These are phyloP conservation scores for Mortierella sp. DNA, from an alignment of 371 early-diverging fungal species.

Conservation along the genomic window DNA sequence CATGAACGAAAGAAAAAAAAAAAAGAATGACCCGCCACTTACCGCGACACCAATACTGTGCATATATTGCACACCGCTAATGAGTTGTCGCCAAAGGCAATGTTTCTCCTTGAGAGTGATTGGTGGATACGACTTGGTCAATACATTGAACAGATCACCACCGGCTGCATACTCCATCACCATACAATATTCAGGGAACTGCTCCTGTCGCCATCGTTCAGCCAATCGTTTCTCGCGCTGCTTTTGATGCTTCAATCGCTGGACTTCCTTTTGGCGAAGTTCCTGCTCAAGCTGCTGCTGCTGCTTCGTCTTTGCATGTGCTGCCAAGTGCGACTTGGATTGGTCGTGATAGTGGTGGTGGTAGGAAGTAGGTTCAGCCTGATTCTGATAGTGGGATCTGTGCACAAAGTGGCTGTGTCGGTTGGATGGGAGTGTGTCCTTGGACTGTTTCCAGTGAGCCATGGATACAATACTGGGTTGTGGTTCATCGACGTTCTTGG, in stretches of 20 bases:
- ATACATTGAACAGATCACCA: conserved; percentile 85
- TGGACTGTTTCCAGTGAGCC: conserved; percentile 13
- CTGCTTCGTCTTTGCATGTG: conserved; percentile 18
- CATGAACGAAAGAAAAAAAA: background rate
- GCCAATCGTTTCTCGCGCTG: conserved; percentile 21
- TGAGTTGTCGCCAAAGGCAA: conserved; percentile 40
- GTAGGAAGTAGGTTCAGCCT: background rate
- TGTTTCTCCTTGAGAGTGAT: conserved; percentile 54
- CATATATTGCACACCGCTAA: conserved; percentile 43
- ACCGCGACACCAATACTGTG: conserved; percentile 50
- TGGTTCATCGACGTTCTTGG: conserved; percentile 57
- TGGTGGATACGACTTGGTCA: conserved; percentile 78
- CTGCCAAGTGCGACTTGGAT: conserved; percentile 3
- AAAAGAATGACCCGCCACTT: conserved; percentile 8
- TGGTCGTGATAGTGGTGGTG: conserved; percentile 1
- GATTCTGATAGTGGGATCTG: too few species aligned
- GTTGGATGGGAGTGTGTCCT: conserved; percentile 12
- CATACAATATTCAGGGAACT: conserved; percentile 61
- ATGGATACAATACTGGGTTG: conserved; percentile 6
- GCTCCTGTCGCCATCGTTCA: conserved; percentile 21
- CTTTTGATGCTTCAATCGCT: conserved; percentile 26
- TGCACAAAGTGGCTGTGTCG: too few species aligned
- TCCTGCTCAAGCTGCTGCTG: conserved; percentile 22
- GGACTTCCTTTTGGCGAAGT: conserved; percentile 16
- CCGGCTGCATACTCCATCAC: conserved; percentile 93